Evolutionary conservation across 352 stramenopile species (phyloP), one percentile per base, ranked within the genome.

Genomic region (Pilasporangium apinafurcum): DNA sequence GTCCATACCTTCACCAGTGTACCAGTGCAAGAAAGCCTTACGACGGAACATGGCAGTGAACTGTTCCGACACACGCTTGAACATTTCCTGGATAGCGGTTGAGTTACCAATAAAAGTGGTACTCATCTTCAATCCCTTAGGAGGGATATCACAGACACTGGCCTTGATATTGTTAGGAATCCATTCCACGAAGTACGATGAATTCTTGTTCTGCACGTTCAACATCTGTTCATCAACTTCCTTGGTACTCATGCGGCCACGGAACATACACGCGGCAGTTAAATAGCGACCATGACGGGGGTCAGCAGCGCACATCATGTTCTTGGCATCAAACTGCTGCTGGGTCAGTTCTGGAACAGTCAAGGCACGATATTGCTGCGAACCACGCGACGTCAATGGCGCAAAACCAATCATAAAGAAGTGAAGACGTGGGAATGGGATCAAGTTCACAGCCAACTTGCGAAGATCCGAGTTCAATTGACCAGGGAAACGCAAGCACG

Each of bases 11-110:
- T 99, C 97, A 37, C 97, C 97, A 35, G 97, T 99, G 87, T 99
- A 99, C 97, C 97, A 99, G 75, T 99, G 97, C 68, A 99, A 92
- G 88, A 99, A 99, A 62, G 97, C 97, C 90, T 99, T 99, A 72
- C 97, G 92, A 84, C 96, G 95, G 95, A 99, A 99, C 97, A 99
- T 99, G 48, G 97, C 95, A 51, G 96, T 98, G 70, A 99, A 99
- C 83, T 99, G 96, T 69, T 99, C 96, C 20, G 92, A 97, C 27
- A 99, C 96, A 68, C 96, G 96, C 86, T 99, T 99, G 91, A 98
- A 99, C 68, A 98, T 97, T 77, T 99, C 97, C 79, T 99, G 96
- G 61, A 99, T 98, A 30, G 96, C 96, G 4, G 96, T 99, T 56
- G 92, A 98, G 86, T 99, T 99, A 71, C 96, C 96, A 44, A 99